These are phyloP conservation scores for Aspergillus sp. DNA, from an alignment of 2,329 filamentous ascomycete genomes.

Conservation along the genomic window DNA sequence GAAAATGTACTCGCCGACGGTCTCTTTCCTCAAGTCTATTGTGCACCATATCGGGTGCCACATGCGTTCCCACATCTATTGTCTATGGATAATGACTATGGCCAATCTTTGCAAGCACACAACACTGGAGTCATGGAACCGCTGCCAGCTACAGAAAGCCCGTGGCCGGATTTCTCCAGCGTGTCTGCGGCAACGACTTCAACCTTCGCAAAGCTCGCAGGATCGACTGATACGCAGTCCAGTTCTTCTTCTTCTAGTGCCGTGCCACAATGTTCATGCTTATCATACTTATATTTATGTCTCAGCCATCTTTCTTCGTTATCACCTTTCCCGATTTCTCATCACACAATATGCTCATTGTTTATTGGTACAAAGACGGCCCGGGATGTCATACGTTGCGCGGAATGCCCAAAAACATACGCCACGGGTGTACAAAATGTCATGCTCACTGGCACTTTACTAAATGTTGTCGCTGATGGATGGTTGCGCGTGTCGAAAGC, in stretches of 20 bases:
- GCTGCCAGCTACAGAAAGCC: constrained; percentile 23
- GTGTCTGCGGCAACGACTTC: constrained; percentile 26
- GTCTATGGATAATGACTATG: constrained; percentile 19
- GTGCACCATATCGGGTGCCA: constrained; percentile 7
- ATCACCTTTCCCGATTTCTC: constrained; percentile 36
- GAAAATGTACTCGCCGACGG: constrained; percentile 20
- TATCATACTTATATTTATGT: constrained; percentile 39
- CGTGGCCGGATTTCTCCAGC: constrained; percentile 38
- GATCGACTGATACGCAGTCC: constrained; percentile 14
- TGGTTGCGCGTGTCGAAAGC: constrained; percentile 37
- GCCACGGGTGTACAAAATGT: constrained; percentile 40
- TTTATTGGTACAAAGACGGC: constrained; percentile 38
- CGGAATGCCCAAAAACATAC: constrained; percentile 35
- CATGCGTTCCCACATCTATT: constrained; percentile 14
- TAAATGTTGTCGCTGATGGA: constrained; percentile 39
- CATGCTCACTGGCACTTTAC: constrained; percentile 40
- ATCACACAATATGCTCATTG: constrained; percentile 38
- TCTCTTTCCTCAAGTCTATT: constrained; percentile 24
- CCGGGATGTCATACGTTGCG: constrained; percentile 36
- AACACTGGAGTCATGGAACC: constrained; percentile 16
- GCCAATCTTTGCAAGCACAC: constrained; percentile 19
- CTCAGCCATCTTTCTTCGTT: constrained; percentile 38
- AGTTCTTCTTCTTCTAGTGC: constrained; percentile 16
- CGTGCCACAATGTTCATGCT: constrained; percentile 29
- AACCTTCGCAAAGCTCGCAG: constrained; percentile 17